A percentile compares a stretch with the other conserved stretches of the same genome.
Conservation (phyloP, 2,329 filamentous ascomycete genomes). For the Aspergillus ochraceoroseus region DNA sequence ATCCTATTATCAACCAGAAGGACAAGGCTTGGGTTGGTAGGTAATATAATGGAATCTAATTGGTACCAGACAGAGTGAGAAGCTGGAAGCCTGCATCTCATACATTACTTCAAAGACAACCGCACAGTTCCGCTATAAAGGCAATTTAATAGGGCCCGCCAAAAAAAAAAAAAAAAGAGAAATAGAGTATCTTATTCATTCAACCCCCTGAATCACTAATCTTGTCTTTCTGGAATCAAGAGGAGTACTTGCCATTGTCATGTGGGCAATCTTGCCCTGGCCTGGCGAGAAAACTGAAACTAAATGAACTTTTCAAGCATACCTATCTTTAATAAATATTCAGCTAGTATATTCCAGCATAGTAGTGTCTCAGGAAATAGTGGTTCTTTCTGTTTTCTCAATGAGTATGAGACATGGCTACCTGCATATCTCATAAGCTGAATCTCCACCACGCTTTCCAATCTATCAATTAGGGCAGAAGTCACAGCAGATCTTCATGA, state of each 20-base stretch:
- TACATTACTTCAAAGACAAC: background rate
- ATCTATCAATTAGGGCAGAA: too few relatives aligned
- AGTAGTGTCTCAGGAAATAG: too few relatives aligned
- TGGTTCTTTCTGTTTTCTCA: background rate
- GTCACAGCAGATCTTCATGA: too few relatives aligned
- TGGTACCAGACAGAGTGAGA: background rate
- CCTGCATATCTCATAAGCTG: constrained; percentile 1
- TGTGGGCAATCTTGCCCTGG: constrained; percentile 9
- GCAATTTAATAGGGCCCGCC: background rate
- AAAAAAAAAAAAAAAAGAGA: background rate
- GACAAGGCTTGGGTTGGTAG: too few relatives aligned
- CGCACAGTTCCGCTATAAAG: background rate
- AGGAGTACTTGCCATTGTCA: background rate
- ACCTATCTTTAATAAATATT: too few relatives aligned
- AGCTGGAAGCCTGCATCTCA: constrained; percentile 8
- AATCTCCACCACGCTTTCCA: too few relatives aligned
- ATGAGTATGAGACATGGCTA: background rate
- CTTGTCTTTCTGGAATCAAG: background rate
- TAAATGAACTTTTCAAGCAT: too few relatives aligned
- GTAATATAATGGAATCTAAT: background rate
- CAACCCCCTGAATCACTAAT: too few relatives aligned
- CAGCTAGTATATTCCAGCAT: too few relatives aligned
- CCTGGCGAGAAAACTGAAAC: too few relatives aligned
- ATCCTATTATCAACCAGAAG: too few relatives aligned
- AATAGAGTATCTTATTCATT: background rate